Evolutionary conservation across 2,329 filamentous ascomycete genomes (phyloP).

Genomic region (Drechslerella stenobrocha): DNA sequence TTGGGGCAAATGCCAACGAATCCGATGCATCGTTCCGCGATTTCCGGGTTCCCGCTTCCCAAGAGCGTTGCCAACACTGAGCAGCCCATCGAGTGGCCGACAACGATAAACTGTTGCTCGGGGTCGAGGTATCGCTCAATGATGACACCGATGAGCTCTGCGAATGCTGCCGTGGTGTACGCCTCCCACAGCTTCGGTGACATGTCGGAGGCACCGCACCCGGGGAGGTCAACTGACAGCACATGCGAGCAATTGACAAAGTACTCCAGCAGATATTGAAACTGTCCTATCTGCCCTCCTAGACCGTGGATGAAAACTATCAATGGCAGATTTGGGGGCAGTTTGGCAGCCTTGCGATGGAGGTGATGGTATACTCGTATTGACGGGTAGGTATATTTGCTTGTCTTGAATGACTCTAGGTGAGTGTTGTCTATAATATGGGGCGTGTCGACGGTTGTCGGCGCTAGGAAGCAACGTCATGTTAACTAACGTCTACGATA

Average conservation of each 20-base stretch:
- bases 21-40: constrained; percentile 58
- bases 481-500: constrained; percentile 10
- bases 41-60: constrained; percentile 30
- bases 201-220: constrained; percentile 81
- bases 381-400: constrained; percentile 68
- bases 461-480: constrained; percentile 9
- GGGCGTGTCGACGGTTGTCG: constrained; percentile 40
- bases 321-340: constrained; percentile 77
- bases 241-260: constrained; percentile 79
- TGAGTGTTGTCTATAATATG: constrained; percentile 43
- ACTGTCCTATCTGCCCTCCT: constrained; percentile 89
- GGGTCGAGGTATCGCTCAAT: constrained; percentile 70
- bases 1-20: constrained; percentile 80
- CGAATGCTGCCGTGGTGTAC: constrained; percentile 75
- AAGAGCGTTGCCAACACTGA: constrained; percentile 67
- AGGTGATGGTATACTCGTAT: constrained; percentile 81
- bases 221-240: constrained; percentile 86
- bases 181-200: constrained; percentile 71
- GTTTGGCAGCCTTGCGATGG: constrained; percentile 78
- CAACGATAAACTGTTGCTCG: constrained; percentile 73
- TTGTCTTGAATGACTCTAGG: constrained; percentile 68
- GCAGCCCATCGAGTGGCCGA: constrained; percentile 90
- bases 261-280: constrained; percentile 76
- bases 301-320: constrained; percentile 91
- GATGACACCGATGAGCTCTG: constrained; percentile 71